phyloP scores from a whole-genome alignment of 495 filamentous ascomycete genomes.

The Aspergillus panamensis region DNA sequence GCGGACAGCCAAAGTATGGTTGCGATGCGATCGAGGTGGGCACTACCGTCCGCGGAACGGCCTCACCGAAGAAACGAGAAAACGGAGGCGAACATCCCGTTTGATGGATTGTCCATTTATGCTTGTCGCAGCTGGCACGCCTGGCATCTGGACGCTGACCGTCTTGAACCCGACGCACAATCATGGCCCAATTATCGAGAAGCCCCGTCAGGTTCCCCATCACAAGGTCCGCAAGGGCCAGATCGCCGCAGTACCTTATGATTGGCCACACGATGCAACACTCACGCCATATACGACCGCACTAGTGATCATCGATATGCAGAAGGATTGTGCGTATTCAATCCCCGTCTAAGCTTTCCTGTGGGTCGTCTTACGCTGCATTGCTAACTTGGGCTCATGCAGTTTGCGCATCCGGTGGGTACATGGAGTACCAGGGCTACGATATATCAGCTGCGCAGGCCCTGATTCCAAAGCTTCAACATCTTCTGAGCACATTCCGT shows the following conservation, averaged over 20 bases:
- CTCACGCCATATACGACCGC: constrained; percentile 59
- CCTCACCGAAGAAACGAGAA: constrained; percentile 48
- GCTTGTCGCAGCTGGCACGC: constrained; percentile 44
- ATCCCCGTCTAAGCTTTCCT: background rate
- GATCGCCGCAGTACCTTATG: constrained; percentile 51
- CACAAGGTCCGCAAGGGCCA: constrained; percentile 47
- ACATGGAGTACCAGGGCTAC: constrained; percentile 59
- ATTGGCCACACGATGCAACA: constrained; percentile 60
- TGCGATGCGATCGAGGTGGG: constrained; percentile 50
- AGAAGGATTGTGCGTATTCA: constrained; percentile 58
- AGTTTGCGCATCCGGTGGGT: constrained; percentile 59
- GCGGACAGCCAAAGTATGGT: constrained; percentile 46
- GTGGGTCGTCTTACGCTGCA: background rate
- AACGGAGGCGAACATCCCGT: constrained; percentile 44
- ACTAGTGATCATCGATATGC: constrained; percentile 69
- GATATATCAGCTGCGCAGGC: constrained; percentile 49
- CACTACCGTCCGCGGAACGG: constrained; percentile 49
- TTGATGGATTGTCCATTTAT: constrained; percentile 50
- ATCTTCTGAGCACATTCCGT: constrained; percentile 56
- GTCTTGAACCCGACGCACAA: constrained; percentile 46
- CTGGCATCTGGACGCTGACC: constrained; percentile 45
- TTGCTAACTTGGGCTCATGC: constrained; percentile 5
- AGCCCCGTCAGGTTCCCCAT: constrained; percentile 39
- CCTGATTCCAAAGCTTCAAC: constrained; percentile 53
- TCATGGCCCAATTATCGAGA: constrained; percentile 43